These are phyloP conservation scores for Micractinium sp. DNA, from an alignment of 139 green algal genomes.

Conservation along the genomic window DNA sequence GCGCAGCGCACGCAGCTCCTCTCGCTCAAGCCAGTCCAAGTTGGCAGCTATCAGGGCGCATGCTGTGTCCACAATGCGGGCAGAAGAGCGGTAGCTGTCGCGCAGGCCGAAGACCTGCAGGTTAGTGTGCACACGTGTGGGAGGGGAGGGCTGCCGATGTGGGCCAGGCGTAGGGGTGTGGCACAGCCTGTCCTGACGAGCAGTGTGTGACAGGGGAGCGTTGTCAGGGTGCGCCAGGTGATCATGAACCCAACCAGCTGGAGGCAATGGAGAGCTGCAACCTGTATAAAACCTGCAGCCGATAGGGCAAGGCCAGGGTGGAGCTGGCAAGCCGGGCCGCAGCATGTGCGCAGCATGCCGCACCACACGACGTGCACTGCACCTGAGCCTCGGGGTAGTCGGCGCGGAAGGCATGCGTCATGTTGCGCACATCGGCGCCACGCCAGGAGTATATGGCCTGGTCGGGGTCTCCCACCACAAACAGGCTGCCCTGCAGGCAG, in stretches of 20 bases:
- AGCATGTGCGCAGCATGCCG: no score
- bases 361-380: not conserved
- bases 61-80: conserved; percentile 45
- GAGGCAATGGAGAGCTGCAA: no score
- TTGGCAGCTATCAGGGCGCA: conserved; percentile 24
- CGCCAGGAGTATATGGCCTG: conserved; percentile 85
- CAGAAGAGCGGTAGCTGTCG: conserved; percentile 55
- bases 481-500: conserved; percentile 45
- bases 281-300: no score
- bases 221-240: no score
- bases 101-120: conserved; percentile 25
- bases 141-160: no score
- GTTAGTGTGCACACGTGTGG: no score
- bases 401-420: conserved; percentile 40
- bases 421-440: conserved; percentile 53
- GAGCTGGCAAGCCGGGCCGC: no score
- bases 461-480: conserved; percentile 84
- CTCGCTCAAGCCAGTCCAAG: not conserved
- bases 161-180: no score
- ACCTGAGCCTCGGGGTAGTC: conserved; percentile 42
- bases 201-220: no score
- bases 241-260: no score
- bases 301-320: no score
- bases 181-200: no score
- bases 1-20: not conserved